phyloP scores from a whole-genome alignment of 2,329 filamentous ascomycete genomes.

The Cladophialophora carrionii region DNA sequence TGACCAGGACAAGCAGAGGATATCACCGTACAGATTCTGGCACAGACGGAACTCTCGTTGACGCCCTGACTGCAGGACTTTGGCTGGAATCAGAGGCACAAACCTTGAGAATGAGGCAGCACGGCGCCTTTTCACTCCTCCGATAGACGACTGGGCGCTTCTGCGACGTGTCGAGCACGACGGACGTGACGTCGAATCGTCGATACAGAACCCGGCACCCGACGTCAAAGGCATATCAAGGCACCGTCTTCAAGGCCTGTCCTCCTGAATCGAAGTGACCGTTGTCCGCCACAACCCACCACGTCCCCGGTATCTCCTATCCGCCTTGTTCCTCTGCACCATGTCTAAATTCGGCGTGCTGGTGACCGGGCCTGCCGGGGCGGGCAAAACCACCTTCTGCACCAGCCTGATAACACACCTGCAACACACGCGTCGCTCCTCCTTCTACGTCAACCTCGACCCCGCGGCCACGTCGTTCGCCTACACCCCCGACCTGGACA shows the following conservation, averaged over 20 bases:
- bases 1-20: neutral
- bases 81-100: neutral
- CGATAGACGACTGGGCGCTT: neutral
- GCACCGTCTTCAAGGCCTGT: neutral
- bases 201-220: no score
- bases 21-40: neutral
- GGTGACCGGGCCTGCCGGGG: slow-evolving; percentile 94
- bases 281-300: neutral
- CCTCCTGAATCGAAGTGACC: no score
- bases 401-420: slow-evolving; percentile 90
- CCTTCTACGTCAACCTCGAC: slow-evolving; percentile 98
- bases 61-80: neutral
- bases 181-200: no score
- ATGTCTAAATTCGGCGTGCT: slow-evolving; percentile 96
- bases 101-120: neutral
- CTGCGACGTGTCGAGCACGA: neutral
- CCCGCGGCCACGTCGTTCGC: slow-evolving; percentile 91
- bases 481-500: slow-evolving; percentile 90
- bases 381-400: slow-evolving; percentile 97
- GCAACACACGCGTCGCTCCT: slow-evolving; percentile 84
- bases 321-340: neutral
- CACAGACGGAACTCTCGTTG: neutral
- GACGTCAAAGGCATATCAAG: neutral
- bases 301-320: no score
- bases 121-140: neutral